A percentile compares a stretch with the other conserved stretches of the same genome.
These are phyloP conservation scores for Globisporangium iwayamae DNA, from an alignment of 352 stramenopile species.

Conservation along the genomic window DNA sequence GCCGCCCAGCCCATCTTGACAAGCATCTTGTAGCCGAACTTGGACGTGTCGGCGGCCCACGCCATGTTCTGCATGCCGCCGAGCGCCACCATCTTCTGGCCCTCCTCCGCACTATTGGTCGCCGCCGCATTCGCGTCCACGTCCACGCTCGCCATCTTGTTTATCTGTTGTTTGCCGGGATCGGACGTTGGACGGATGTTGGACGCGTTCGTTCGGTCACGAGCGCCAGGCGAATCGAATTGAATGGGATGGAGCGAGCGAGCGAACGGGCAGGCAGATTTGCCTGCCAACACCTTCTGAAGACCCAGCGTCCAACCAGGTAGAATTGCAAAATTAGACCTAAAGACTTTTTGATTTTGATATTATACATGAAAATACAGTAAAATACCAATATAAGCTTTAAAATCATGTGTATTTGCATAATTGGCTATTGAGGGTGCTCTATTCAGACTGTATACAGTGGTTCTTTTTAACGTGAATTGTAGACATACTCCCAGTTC, in stretches of 20 bases:
- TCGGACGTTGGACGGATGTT: too few species aligned
- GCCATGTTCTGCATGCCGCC: constrained; percentile 88
- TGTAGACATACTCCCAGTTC: neutral
- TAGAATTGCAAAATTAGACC: neutral
- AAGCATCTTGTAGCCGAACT: constrained; percentile 95
- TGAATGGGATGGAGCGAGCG: too few species aligned
- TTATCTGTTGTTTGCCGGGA: neutral
- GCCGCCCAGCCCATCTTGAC: constrained; percentile 96
- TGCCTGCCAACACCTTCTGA: neutral
- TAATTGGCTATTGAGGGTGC: neutral
- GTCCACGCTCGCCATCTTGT: constrained; percentile 11
- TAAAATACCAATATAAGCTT: too few species aligned
- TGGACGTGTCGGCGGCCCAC: constrained; percentile 85
- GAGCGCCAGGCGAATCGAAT: constrained; percentile 1
- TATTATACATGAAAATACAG: too few species aligned
- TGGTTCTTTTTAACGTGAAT: neutral
- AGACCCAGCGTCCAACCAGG: neutral
- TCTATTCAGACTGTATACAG: neutral
- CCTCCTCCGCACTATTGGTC: constrained; percentile 6
- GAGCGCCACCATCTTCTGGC: constrained; percentile 63
- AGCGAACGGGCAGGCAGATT: too few species aligned
- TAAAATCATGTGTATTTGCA: neutral
- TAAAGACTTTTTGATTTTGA: too few species aligned
- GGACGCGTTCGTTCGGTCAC: neutral
- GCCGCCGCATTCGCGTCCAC: constrained; percentile 1